Conservation (phyloP, 352 stramenopile genomes). For the Thalassiosira livingstoniorum region DNA sequence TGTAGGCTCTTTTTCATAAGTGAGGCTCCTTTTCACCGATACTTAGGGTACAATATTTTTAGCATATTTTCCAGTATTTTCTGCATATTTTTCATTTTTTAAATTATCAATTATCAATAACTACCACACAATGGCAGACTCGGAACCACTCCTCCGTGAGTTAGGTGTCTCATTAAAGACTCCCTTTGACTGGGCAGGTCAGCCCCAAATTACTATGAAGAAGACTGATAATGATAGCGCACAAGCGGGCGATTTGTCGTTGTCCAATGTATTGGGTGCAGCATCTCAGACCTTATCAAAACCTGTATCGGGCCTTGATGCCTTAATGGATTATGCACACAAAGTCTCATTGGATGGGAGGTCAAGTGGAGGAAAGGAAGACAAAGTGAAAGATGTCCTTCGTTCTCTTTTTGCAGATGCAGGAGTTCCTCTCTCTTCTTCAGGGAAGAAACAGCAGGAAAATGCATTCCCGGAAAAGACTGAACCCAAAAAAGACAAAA, state of each 20-base stretch:
- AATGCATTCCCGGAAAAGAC: too few species aligned
- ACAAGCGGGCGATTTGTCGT: too few species aligned
- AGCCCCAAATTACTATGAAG: constrained; percentile 5
- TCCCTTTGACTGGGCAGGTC: constrained; percentile 23
- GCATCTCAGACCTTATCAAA: too few species aligned
- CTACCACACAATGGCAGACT: not conserved
- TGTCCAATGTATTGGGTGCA: too few species aligned
- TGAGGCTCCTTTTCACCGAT: too few species aligned
- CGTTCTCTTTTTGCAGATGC: constrained; percentile 28
- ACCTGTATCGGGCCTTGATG: constrained; percentile 42
- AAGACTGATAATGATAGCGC: not conserved
- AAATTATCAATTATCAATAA: not conserved
- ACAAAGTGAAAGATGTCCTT: constrained; percentile 32
- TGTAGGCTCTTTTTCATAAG: too few species aligned
- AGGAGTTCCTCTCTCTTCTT: constrained; percentile 10
- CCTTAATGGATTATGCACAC: constrained; percentile 30
- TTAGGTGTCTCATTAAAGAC: constrained; percentile 6
- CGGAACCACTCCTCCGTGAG: constrained; percentile 10
- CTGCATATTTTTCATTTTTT: too few species aligned
- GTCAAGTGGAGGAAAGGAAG: constrained; percentile 5
- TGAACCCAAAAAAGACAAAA: not conserved
- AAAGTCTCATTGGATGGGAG: not conserved
- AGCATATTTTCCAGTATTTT: too few species aligned
- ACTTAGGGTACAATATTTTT: too few species aligned
- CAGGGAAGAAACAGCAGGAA: not conserved